Evolutionary conservation across 768 basidiomycete genomes (phyloP).

Genomic region (Leccinum incarnatum): DNA sequence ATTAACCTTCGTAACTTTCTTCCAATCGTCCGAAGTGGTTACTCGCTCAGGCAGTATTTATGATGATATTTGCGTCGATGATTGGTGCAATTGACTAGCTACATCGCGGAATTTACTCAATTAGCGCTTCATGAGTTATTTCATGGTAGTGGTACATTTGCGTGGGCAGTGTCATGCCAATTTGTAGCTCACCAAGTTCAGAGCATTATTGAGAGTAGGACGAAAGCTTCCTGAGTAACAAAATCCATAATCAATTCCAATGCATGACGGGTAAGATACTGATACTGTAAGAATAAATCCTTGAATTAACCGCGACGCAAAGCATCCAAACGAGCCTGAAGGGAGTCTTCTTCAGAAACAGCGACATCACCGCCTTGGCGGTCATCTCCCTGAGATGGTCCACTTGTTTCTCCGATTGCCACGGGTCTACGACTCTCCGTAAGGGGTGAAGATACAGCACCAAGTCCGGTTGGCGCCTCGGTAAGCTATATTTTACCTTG

Average conservation of each 20-base stretch:
- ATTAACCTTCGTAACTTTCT: background rate
- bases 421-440: constrained; percentile 73
- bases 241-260: constrained; percentile 7
- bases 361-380: constrained; percentile 39
- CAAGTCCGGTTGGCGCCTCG: constrained; percentile 77
- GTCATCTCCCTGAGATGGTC: constrained; percentile 35
- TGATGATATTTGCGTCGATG: background rate
- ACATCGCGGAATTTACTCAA: background rate
- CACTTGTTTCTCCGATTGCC: constrained; percentile 68
- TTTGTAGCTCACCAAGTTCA: background rate
- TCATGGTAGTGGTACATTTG: too few species aligned
- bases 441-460: constrained; percentile 55
- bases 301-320: constrained; percentile 61
- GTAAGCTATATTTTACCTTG: constrained; percentile 54
- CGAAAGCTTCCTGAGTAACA: background rate
- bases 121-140: too few species aligned
- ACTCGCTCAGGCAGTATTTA: background rate
- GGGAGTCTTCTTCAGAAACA: constrained; percentile 80
- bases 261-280: constrained; percentile 9
- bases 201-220: background rate
- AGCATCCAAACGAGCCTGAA: constrained; percentile 92
- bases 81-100: background rate
- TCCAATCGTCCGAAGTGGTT: background rate
- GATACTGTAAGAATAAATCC: background rate
- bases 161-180: background rate